Percentiles rank a stretch among this genome's conserved stretches.
phyloP scores from a whole-genome alignment of 352 stramenopile species.

The Pythium folliculosum region DNA sequence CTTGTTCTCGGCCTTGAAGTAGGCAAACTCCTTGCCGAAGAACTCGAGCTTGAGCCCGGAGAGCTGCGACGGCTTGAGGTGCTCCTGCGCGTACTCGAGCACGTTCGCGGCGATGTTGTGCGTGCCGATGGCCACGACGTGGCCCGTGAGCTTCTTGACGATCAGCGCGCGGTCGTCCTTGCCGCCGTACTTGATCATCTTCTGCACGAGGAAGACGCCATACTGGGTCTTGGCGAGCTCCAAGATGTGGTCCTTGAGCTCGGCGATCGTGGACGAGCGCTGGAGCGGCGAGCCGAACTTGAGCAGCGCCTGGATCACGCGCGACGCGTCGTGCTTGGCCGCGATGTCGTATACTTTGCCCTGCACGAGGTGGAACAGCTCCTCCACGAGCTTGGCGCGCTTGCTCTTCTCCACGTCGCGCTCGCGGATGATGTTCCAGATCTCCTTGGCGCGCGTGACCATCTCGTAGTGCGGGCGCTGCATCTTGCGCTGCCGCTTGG shows the following conservation, averaged over 20 bases:
- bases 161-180: slow-evolving; percentile 76
- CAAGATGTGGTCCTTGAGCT: slow-evolving; percentile 92
- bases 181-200: slow-evolving; percentile 95
- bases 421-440: slow-evolving; percentile 95
- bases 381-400: slow-evolving; percentile 83
- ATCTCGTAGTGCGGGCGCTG: slow-evolving; percentile 93
- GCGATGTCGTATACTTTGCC: slow-evolving; percentile 94
- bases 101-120: slow-evolving; percentile 95
- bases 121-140: slow-evolving; percentile 92
- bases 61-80: slow-evolving; percentile 86
- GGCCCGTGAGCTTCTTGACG: slow-evolving; percentile 92
- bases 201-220: slow-evolving; percentile 96
- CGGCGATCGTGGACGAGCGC: slow-evolving; percentile 83
- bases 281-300: slow-evolving; percentile 92
- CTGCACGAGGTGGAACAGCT: slow-evolving; percentile 92
- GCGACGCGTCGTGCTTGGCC: slow-evolving; percentile 95
- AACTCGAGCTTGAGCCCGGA: slow-evolving; percentile 88
- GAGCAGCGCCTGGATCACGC: slow-evolving; percentile 95
- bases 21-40: slow-evolving; percentile 88
- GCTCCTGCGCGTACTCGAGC: slow-evolving; percentile 90
- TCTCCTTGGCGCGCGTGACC: slow-evolving; percentile 92
- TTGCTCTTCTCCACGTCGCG: slow-evolving; percentile 82
- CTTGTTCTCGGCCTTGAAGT: slow-evolving; percentile 84
- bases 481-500: slow-evolving; percentile 95
- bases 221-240: slow-evolving; percentile 97